Conservation (phyloP, 805 yeast genomes). For the Candida nitratophila region DNA sequence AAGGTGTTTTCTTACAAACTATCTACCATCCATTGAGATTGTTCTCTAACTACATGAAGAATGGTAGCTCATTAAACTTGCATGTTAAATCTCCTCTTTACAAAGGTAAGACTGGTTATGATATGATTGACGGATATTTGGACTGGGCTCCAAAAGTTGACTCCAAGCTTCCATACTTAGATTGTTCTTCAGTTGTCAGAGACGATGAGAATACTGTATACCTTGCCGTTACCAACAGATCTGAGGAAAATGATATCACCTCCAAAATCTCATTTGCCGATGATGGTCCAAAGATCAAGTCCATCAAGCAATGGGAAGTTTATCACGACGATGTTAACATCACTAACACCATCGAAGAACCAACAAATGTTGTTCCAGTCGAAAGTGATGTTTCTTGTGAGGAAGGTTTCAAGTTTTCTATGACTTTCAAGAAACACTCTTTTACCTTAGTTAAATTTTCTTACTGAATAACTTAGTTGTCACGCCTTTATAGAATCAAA, state of each 20-base stretch:
- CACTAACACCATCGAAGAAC: constrained; percentile 21
- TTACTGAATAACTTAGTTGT: too few species aligned
- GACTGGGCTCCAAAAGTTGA: constrained; percentile 3
- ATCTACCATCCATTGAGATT: constrained; percentile 23
- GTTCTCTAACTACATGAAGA: constrained; percentile 25
- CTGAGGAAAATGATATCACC: constrained; percentile 15
- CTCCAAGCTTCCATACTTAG: constrained; percentile 18
- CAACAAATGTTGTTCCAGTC: constrained; percentile 12
- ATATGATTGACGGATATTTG: constrained; percentile 2
- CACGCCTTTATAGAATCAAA: too few species aligned
- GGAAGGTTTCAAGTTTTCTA: constrained; percentile 6
- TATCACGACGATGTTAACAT: constrained; percentile 25
- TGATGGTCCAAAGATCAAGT: constrained; percentile 8
- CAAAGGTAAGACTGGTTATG: constrained; percentile 20
- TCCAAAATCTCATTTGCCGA: constrained; percentile 15
- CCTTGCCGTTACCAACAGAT: constrained; percentile 24
- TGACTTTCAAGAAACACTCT: constrained; percentile 16
- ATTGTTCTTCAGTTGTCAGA: constrained; percentile 18
- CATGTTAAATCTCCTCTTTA: constrained; percentile 24
- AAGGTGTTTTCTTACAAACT: constrained; percentile 22
- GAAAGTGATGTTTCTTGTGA: constrained; percentile 24
- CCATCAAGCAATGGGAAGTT: constrained; percentile 13
- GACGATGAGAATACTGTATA: constrained; percentile 15
- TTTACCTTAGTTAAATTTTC: constrained; percentile 12
- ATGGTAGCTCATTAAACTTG: constrained; percentile 21